Conservation (phyloP, 2,329 filamentous ascomycete species). For the Fusarium proliferatum region DNA sequence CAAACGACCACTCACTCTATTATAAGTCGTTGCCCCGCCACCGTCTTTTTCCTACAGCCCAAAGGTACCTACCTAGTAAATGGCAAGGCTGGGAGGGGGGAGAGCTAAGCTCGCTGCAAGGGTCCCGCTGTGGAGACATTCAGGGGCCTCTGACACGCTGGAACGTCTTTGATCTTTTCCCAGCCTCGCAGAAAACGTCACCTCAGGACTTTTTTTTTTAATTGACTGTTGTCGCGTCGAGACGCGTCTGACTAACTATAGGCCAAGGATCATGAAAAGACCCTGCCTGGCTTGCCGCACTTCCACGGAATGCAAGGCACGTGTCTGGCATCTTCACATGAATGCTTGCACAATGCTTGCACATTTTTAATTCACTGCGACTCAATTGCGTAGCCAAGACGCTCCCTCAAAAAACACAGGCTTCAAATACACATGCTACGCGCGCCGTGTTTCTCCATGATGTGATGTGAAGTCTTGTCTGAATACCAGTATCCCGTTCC, state of each 20-base stretch:
- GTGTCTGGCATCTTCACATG: not conserved
- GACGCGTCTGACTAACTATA: constrained; percentile 19
- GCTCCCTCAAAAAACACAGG: not conserved
- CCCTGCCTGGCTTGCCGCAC: not conserved
- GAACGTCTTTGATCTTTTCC: constrained; percentile 11
- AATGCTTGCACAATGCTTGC: not conserved
- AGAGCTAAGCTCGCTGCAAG: constrained; percentile 32
- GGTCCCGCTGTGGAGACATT: constrained; percentile 18
- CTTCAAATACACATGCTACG: constrained; percentile 1
- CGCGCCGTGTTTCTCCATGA: not conserved
- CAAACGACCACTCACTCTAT: constrained; percentile 28
- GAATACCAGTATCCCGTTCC: not conserved
- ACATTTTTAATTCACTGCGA: not conserved
- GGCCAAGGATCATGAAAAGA: not conserved
- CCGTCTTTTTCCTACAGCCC: constrained; percentile 51
- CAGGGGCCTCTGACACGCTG: constrained; percentile 36
- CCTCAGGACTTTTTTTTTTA: not conserved
- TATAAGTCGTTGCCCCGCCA: constrained; percentile 64
- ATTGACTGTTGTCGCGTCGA: constrained; percentile 13
- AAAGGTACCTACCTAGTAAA: constrained; percentile 35
- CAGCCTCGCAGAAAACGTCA: constrained; percentile 41
- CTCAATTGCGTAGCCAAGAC: not conserved
- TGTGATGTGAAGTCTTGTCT: not conserved
- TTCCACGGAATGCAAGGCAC: constrained; percentile 14
- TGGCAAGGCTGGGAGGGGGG: constrained; percentile 52